Percentiles rank a stretch among this genome's conserved stretches.
Evolutionary conservation across 139 green algal genomes (phyloP).

Genomic region (Nannochloris sp.): DNA sequence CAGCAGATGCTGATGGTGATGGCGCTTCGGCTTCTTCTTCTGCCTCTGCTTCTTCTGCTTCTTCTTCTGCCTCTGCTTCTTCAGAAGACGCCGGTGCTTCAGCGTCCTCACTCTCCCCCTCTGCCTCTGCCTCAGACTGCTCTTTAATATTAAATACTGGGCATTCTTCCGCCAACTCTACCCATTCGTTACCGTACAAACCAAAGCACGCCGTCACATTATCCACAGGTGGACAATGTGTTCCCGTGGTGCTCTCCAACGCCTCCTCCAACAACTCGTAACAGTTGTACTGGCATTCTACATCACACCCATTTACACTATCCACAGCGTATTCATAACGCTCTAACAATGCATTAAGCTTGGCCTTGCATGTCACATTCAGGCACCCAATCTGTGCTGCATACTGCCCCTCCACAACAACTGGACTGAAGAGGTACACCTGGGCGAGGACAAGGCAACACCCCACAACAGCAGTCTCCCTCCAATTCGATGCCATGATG

Average conservation of each 20-base stretch:
- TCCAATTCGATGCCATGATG: too few relatives aligned
- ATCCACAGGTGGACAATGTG: conserved; percentile 14
- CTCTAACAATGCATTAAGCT: conserved; percentile 1
- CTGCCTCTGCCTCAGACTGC: background rate
- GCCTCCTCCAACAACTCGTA: conserved; percentile 9
- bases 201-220: conserved; percentile 20
- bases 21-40: background rate
- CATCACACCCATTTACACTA: conserved; percentile 10
- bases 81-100: background rate
- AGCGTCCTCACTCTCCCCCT: background rate
- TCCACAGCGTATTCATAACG: background rate
- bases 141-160: conserved; percentile 9
- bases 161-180: conserved; percentile 18
- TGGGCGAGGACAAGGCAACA: too few relatives aligned
- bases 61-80: background rate
- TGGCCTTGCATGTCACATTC: background rate
- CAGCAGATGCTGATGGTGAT: background rate
- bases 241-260: conserved; percentile 7
- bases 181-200: conserved; percentile 12
- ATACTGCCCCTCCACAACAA: background rate
- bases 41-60: background rate
- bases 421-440: background rate
- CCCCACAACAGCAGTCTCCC: too few relatives aligned
- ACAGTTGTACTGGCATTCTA: conserved; percentile 18
- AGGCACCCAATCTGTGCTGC: background rate